These are phyloP conservation scores for Tuctoria greenei DNA, from an alignment of 176 grass and related monocot species.

Conservation along the genomic window DNA sequence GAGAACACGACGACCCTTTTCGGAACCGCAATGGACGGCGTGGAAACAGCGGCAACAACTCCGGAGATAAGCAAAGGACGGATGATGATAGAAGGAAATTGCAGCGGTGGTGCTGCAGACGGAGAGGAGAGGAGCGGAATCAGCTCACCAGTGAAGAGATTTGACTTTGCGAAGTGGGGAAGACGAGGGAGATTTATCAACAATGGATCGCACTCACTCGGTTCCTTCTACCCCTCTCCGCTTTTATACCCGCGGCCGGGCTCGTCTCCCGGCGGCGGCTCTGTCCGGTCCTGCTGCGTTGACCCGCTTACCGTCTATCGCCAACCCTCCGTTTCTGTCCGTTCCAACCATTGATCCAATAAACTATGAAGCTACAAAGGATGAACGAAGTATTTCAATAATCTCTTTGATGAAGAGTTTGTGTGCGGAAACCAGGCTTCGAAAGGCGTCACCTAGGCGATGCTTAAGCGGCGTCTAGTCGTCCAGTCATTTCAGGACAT, in stretches of 20 bases:
- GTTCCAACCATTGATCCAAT: background rate
- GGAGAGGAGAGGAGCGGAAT: background rate
- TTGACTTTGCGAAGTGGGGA: conserved; percentile 19
- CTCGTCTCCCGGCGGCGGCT: conserved; percentile 1
- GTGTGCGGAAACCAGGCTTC: too few relatives aligned
- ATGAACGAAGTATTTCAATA: too few relatives aligned
- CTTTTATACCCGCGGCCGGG: conserved; percentile 28
- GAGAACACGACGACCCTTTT: background rate
- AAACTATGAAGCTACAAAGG: too few relatives aligned
- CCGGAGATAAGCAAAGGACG: conserved; percentile 22
- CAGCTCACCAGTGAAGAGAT: conserved; percentile 14
- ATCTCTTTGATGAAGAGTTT: too few relatives aligned
- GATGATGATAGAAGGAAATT: background rate
- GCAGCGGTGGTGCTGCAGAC: background rate
- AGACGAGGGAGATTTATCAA: background rate
- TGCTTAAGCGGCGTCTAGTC: too few relatives aligned
- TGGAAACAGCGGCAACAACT: background rate
- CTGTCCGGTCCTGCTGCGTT: background rate
- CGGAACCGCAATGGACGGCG: background rate
- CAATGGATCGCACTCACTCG: background rate
- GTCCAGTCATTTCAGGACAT: too few relatives aligned
- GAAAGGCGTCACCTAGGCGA: too few relatives aligned
- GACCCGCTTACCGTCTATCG: conserved; percentile 7
- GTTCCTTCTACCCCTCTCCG: conserved; percentile 11
- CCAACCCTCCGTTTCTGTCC: background rate